Evolutionary conservation across 257 asterid genomes (phyloP).

Genomic region (Petunia axillaris): DNA sequence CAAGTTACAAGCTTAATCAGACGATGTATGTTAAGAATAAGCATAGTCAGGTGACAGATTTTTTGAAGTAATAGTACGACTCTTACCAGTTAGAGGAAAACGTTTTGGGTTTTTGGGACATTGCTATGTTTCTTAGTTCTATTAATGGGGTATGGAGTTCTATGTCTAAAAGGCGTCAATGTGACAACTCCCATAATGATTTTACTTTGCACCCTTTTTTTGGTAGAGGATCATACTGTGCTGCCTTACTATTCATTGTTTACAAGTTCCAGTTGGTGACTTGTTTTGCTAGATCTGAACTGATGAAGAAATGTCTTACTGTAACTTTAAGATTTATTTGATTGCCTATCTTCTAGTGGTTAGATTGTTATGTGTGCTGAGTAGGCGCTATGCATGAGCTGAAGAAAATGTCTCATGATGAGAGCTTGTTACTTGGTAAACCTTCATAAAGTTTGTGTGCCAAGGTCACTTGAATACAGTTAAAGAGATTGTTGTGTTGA

Average conservation of each 20-base stretch:
- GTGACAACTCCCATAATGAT: not conserved
- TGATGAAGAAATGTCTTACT: constrained; percentile 2
- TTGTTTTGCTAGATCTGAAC: constrained; percentile 25
- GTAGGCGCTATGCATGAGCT: constrained; percentile 42
- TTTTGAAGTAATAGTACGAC: not conserved
- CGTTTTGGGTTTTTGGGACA: not conserved
- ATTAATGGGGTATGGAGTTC: not conserved
- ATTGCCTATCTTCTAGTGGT: constrained; percentile 31
- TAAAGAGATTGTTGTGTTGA: constrained; percentile 67
- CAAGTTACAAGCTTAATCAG: not conserved
- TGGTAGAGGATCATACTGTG: not conserved
- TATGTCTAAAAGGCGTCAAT: not conserved
- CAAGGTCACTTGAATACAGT: constrained; percentile 69
- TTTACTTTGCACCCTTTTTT: constrained; percentile 9
- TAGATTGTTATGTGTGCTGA: constrained; percentile 25
- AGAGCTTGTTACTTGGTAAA: constrained; percentile 43
- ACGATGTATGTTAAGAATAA: constrained; percentile 1
- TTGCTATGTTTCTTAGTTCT: constrained; percentile 17
- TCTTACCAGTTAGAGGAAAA: not conserved
- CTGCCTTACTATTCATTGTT: constrained; percentile 17
- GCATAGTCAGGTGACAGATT: not conserved
- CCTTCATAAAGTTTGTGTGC: constrained; percentile 40
- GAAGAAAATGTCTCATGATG: constrained; percentile 41
- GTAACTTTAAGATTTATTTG: constrained; percentile 26
- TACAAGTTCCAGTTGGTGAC: constrained; percentile 20